Percentiles rank a stretch among this genome's conserved stretches.
These are phyloP conservation scores for Parvularia atlantis DNA, from an alignment of 78 protist genomes.

Conservation along the genomic window DNA sequence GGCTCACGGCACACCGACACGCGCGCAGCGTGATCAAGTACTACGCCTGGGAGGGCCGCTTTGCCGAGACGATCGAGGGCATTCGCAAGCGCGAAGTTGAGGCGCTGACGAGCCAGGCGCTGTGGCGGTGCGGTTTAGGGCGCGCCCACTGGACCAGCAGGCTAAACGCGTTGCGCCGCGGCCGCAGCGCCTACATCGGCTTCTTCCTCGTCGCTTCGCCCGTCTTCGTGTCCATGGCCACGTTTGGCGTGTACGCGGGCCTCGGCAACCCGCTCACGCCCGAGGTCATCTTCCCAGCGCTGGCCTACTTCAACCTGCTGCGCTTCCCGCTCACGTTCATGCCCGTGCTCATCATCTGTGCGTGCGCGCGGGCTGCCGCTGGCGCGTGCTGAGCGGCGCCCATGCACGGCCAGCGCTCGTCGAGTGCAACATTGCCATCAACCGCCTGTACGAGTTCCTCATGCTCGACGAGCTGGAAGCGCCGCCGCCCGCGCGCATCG, in stretches of 20 bases:
- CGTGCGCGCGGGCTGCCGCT: no score
- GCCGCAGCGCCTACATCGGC: slow-evolving; percentile 9
- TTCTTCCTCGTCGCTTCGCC: slow-evolving; percentile 51
- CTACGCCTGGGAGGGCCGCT: slow-evolving; percentile 62
- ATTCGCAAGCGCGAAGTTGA: slow-evolving; percentile 21
- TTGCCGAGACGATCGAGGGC: slow-evolving; percentile 7
- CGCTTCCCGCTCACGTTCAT: slow-evolving; percentile 73
- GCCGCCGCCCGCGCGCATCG: no score
- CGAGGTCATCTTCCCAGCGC: slow-evolving; percentile 59
- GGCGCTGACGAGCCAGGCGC: no score
- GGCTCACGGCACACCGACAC: no score
- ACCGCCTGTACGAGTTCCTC: slow-evolving; percentile 55
- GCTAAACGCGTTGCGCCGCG: no score
- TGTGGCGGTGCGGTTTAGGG: no score
- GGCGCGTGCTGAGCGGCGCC: no score
- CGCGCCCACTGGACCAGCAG: no score
- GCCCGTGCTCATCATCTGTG: slow-evolving; percentile 52
- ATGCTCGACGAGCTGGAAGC: slow-evolving; percentile 14
- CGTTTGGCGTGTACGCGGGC: slow-evolving; percentile 41
- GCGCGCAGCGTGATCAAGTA: slow-evolving; percentile 67
- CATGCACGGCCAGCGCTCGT: no score
- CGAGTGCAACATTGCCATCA: slow-evolving; percentile 56
- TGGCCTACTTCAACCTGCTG: slow-evolving; percentile 68
- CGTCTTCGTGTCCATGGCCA: slow-evolving; percentile 43
- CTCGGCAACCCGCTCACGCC: slow-evolving; percentile 50